Conservation (phyloP, 805 yeast genomes). For the Metschnikowia peoriensis region DNA sequence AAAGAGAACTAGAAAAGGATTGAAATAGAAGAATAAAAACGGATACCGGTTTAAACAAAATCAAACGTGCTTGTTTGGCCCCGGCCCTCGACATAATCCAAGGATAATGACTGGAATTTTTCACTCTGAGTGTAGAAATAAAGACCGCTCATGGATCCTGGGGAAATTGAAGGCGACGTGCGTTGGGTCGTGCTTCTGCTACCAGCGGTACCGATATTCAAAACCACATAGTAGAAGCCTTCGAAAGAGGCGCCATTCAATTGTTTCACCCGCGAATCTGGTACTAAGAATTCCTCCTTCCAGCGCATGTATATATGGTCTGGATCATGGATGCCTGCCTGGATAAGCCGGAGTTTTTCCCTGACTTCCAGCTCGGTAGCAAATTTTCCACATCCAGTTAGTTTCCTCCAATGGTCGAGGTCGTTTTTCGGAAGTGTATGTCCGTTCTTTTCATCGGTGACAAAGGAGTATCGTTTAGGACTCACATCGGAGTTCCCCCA, state of each 20-base stretch:
- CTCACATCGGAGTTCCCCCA: conserved; percentile 22
- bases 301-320: conserved; percentile 78
- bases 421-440: conserved; percentile 43
- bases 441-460: conserved; percentile 59
- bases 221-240: conserved; percentile 86
- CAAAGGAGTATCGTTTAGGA: conserved; percentile 45
- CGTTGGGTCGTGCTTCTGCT: conserved; percentile 5
- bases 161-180: conserved; percentile 22
- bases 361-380: conserved; percentile 38
- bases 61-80: conserved; percentile 34
- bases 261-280: conserved; percentile 66
- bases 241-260: conserved; percentile 80
- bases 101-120: conserved; percentile 72
- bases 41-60: conserved; percentile 15
- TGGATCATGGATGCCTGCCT: conserved; percentile 29
- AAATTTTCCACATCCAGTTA: conserved; percentile 46
- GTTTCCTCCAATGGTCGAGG: conserved; percentile 51
- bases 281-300: conserved; percentile 87
- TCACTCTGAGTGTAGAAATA: conserved; percentile 82
- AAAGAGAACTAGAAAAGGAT: neutral
- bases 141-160: conserved; percentile 75
- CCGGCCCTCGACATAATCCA: conserved; percentile 51
- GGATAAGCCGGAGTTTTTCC: conserved; percentile 28
- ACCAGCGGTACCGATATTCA: conserved; percentile 53
- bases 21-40: too few relatives aligned